These are phyloP conservation scores for Termitomyces sp. DNA, from an alignment of 768 basidiomycete species.

Conservation along the genomic window DNA sequence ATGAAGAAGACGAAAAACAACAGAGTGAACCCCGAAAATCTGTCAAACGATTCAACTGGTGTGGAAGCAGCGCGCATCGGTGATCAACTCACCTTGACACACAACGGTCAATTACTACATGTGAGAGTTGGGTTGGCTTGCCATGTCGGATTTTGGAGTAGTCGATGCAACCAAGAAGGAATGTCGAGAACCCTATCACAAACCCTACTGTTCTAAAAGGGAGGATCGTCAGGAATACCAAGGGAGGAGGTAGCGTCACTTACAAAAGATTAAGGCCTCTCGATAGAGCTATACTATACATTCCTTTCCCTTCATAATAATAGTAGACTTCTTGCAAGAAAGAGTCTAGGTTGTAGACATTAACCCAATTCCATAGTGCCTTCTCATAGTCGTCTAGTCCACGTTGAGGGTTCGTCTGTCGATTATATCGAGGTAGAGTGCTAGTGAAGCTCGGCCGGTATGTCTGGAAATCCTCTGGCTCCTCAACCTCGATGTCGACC, in stretches of 20 bases:
- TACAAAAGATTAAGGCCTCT: conserved; percentile 93
- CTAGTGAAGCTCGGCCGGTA: conserved; percentile 18
- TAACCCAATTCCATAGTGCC: conserved; percentile 98
- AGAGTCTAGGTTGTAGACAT: conserved; percentile 94
- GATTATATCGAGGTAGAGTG: conserved; percentile 26
- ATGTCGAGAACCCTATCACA: conserved; percentile 97
- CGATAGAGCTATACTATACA: conserved; percentile 90
- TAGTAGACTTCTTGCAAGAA: conserved; percentile 94
- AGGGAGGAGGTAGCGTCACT: conserved; percentile 31
- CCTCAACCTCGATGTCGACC: conserved; percentile 41
- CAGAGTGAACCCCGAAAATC: conserved; percentile 81
- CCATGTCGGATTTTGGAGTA: conserved; percentile 76
- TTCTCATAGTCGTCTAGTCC: conserved; percentile 84
- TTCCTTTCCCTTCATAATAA: conserved; percentile 96
- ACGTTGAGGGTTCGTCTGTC: conserved; percentile 48
- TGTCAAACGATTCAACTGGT: conserved; percentile 23
- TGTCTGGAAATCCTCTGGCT: conserved; percentile 19
- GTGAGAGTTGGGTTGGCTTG: conserved; percentile 63
- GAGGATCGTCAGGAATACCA: conserved; percentile 20
- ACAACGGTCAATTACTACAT: conserved; percentile 81
- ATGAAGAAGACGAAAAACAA: conserved; percentile 83
- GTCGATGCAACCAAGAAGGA: conserved; percentile 92
- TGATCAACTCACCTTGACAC: conserved; percentile 64
- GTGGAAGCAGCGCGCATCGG: not conserved
- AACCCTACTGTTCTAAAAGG: conserved; percentile 86